These are phyloP conservation scores for Heterobasidion annosum DNA, from an alignment of 1,284 basidiomycete genomes.

Conservation along the genomic window DNA sequence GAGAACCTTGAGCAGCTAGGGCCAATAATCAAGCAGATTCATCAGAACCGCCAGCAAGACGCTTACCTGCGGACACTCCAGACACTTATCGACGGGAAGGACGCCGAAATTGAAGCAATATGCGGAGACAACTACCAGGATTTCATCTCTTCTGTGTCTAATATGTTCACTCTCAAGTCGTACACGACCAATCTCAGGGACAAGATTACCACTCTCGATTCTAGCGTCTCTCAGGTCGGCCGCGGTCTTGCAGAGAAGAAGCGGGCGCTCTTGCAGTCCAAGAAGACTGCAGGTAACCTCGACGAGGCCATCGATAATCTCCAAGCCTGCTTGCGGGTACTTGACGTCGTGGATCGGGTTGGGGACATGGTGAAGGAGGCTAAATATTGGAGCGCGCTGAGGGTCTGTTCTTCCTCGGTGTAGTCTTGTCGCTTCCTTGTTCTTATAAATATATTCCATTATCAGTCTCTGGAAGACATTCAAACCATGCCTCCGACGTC, in stretches of 20 bases:
- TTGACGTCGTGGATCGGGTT: constrained; percentile 93
- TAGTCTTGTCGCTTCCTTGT: not conserved
- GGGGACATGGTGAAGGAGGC: constrained; percentile 88
- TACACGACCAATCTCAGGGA: constrained; percentile 78
- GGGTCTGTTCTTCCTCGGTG: constrained; percentile 52
- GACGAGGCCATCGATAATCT: constrained; percentile 95
- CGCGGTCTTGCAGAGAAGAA: constrained; percentile 87
- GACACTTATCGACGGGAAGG: constrained; percentile 85
- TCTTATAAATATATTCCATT: constrained; percentile 12
- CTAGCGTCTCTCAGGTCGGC: constrained; percentile 71
- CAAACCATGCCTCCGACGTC: constrained; percentile 86
- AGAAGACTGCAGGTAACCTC: constrained; percentile 87
- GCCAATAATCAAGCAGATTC: constrained; percentile 89
- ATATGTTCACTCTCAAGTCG: constrained; percentile 89
- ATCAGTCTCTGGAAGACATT: constrained; percentile 88
- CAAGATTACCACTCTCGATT: constrained; percentile 65
- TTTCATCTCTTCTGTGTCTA: constrained; percentile 94
- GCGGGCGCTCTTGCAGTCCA: constrained; percentile 78
- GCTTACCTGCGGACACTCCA: constrained; percentile 84
- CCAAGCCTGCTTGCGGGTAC: constrained; percentile 84
- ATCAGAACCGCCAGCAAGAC: constrained; percentile 86
- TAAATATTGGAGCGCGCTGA: constrained; percentile 93
- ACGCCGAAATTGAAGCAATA: constrained; percentile 92
- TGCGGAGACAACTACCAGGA: constrained; percentile 97
- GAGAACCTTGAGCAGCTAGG: constrained; percentile 92